phyloP scores from a whole-genome alignment of 2,329 filamentous ascomycete genomes.

The Coniochaeta prunicola region DNA sequence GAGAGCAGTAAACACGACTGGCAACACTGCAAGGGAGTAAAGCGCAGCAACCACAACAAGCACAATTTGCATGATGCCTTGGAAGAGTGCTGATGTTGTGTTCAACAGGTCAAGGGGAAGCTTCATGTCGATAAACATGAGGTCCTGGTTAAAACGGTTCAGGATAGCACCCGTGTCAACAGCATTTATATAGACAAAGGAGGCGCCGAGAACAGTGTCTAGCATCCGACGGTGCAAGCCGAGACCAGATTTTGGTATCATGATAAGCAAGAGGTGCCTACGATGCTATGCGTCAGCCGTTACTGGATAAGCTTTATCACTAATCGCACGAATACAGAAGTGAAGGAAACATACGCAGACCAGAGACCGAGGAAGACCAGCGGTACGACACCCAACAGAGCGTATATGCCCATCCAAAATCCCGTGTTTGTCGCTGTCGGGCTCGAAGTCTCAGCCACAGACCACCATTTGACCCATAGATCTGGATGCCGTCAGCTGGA shows the following conservation, averaged over 20 bases:
- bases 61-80: slow-evolving; percentile 27
- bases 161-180: slow-evolving; percentile 17
- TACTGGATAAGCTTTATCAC: no score
- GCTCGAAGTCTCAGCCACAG: slow-evolving; percentile 7
- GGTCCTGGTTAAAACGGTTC: slow-evolving; percentile 19
- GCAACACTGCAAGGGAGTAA: slow-evolving; percentile 30
- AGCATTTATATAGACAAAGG: slow-evolving; percentile 13
- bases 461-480: slow-evolving; percentile 18
- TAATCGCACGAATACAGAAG: no score
- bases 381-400: slow-evolving; percentile 8
- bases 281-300: slow-evolving; percentile 30
- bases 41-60: slow-evolving; percentile 31
- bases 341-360: slow-evolving; percentile 1
- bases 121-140: slow-evolving; percentile 14
- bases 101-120: slow-evolving; percentile 13
- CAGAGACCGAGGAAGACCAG: slow-evolving; percentile 4
- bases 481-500: slow-evolving; percentile 8
- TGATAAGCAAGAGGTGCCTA: slow-evolving; percentile 30
- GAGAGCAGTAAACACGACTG: slow-evolving; percentile 17
- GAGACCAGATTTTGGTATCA: slow-evolving; percentile 38
- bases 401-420: slow-evolving; percentile 15
- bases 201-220: slow-evolving; percentile 30
- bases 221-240: slow-evolving; percentile 39
- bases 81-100: slow-evolving; percentile 9
- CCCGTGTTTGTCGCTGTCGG: slow-evolving; percentile 5